phyloP scores from a whole-genome alignment of 1,284 basidiomycete genomes.

The Cryptococcus sp. region DNA sequence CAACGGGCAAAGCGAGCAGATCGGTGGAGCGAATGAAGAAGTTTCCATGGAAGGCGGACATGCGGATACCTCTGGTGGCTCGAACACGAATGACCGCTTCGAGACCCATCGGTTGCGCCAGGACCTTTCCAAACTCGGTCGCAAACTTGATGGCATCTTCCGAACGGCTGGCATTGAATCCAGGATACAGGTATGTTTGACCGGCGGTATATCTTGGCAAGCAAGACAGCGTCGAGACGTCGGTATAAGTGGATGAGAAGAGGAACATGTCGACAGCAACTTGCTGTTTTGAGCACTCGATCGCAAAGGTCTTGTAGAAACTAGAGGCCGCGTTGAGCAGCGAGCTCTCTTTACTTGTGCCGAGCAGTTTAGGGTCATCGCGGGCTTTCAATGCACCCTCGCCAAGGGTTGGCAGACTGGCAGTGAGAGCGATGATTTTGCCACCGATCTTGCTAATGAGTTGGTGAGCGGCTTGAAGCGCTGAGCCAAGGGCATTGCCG shows the following conservation, averaged over 20 bases:
- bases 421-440: constrained; percentile 88
- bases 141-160: constrained; percentile 98
- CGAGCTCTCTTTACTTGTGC: constrained; percentile 89
- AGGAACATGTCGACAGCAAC: constrained; percentile 99
- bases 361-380: constrained; percentile 94
- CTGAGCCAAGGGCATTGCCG: constrained; percentile 94
- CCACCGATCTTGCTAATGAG: constrained; percentile 92
- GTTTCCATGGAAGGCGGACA: constrained; percentile 99
- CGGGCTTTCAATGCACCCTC: constrained; percentile 91
- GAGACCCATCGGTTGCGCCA: constrained; percentile 92
- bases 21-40: constrained; percentile 99
- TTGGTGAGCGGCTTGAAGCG: constrained; percentile 93
- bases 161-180: constrained; percentile 89
- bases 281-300: constrained; percentile 95
- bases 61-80: constrained; percentile 88
- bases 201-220: constrained; percentile 97
- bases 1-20: constrained; percentile 91
- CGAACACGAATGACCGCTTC: constrained; percentile 98
- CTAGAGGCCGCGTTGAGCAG: constrained; percentile 83
- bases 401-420: constrained; percentile 84
- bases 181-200: constrained; percentile 97
- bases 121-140: constrained; percentile 90
- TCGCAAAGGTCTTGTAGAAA: constrained; percentile 99
- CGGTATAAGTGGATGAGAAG: constrained; percentile 89
- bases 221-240: constrained; percentile 78